Evolutionary conservation across 2,329 filamentous ascomycete genomes (phyloP).

Genomic region (Malbranchea zuffiana): DNA sequence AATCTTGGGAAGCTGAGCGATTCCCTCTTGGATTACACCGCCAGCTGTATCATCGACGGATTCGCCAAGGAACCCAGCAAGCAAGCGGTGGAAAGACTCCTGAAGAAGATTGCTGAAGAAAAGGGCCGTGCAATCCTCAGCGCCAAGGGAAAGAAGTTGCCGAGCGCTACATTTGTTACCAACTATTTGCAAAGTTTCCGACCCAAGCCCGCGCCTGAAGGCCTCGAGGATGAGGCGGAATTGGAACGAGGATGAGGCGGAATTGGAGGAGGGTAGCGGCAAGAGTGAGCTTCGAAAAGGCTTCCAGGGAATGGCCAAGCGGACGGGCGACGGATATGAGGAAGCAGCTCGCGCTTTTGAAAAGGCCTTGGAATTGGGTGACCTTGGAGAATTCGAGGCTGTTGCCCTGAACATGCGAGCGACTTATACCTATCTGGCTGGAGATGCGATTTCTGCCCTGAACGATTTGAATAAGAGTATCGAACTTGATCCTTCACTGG

Average conservation of each 20-base stretch:
- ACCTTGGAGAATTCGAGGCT: slow-evolving; percentile 72
- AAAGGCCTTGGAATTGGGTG: slow-evolving; percentile 70
- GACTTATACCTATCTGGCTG: slow-evolving; percentile 86
- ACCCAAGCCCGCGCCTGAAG: slow-evolving; percentile 63
- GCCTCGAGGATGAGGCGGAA: slow-evolving; percentile 72
- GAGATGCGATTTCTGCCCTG: slow-evolving; percentile 74
- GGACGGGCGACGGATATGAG: slow-evolving; percentile 83
- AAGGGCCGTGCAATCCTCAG: slow-evolving; percentile 84
- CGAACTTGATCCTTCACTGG: slow-evolving; percentile 74
- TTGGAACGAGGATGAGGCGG: slow-evolving; percentile 66
- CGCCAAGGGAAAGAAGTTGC: slow-evolving; percentile 71
- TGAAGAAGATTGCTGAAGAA: slow-evolving; percentile 93
- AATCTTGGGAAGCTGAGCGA: slow-evolving; percentile 84
- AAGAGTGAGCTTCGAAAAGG: slow-evolving; percentile 79
- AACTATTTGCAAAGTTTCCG: slow-evolving; percentile 99
- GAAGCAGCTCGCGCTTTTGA: slow-evolving; percentile 79
- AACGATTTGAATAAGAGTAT: slow-evolving; percentile 85
- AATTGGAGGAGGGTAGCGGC: slow-evolving; percentile 65
- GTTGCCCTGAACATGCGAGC: slow-evolving; percentile 94
- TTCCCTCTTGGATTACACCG: slow-evolving; percentile 92
- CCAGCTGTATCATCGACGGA: slow-evolving; percentile 96
- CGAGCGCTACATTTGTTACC: slow-evolving; percentile 90
- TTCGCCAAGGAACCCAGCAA: slow-evolving; percentile 89
- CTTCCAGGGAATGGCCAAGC: slow-evolving; percentile 66
- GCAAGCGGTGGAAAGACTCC: slow-evolving; percentile 76